phyloP scores from a whole-genome alignment of 768 basidiomycete species.

The Xerocomus spinulosus region DNA sequence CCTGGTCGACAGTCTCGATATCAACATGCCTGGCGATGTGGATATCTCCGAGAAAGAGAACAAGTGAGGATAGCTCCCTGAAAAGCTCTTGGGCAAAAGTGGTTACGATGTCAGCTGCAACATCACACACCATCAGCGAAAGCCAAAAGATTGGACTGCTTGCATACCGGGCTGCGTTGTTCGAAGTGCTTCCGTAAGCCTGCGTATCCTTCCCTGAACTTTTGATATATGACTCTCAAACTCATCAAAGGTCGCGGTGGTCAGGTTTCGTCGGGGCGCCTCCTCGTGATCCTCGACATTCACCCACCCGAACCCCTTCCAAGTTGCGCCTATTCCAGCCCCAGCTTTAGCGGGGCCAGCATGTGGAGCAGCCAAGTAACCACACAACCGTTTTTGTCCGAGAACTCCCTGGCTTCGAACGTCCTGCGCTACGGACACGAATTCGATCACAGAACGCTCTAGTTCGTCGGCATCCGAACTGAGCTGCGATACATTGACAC shows the following conservation, averaged over 20 bases:
- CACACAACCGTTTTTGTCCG: slow-evolving; percentile 34
- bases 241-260: slow-evolving; percentile 30
- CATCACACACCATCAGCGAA: slow-evolving; percentile 1
- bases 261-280: slow-evolving; percentile 26
- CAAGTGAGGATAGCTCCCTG: slow-evolving; percentile 37
- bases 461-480: slow-evolving; percentile 69
- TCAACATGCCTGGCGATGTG: slow-evolving; percentile 52
- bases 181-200: slow-evolving; percentile 17
- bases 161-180: slow-evolving; percentile 20
- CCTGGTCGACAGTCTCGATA: slow-evolving; percentile 38
- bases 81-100: slow-evolving; percentile 32
- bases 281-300: slow-evolving; percentile 32
- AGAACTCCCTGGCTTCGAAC: slow-evolving; percentile 25
- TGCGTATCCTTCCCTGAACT: slow-evolving; percentile 29
- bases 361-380: slow-evolving; percentile 33
- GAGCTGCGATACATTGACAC: slow-evolving; percentile 41
- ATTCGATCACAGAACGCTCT: slow-evolving; percentile 62
- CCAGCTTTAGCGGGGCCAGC: slow-evolving; percentile 42
- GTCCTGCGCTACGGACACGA: slow-evolving; percentile 59
- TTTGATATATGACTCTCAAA: slow-evolving; percentile 24
- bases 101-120: slow-evolving; percentile 21
- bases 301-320: slow-evolving; percentile 55
- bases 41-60: slow-evolving; percentile 42
- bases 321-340: slow-evolving; percentile 46
- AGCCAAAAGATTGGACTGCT: neutral